Conservation (phyloP, 495 filamentous ascomycete genomes). For the Neurospora sp. region DNA sequence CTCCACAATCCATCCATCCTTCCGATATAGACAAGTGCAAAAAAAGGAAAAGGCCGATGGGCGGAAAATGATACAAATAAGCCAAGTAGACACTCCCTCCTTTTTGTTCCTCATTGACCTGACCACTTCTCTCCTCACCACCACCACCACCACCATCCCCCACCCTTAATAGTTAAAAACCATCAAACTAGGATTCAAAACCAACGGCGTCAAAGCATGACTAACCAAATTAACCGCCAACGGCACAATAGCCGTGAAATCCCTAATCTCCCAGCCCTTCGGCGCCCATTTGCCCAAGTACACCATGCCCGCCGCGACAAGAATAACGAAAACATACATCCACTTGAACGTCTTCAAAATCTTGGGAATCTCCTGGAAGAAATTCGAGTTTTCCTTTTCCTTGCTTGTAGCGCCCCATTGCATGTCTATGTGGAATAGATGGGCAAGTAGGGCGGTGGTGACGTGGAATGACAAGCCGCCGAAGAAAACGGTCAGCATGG, state of each 20-base stretch:
- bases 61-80: neutral
- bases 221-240: slow-evolving; percentile 54
- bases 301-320: slow-evolving; percentile 50
- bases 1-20: neutral
- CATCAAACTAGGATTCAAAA: slow-evolving; percentile 64
- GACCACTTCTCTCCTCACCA: neutral
- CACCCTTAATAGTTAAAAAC: slow-evolving; percentile 53
- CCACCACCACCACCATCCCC: neutral
- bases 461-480: slow-evolving; percentile 56
- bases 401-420: slow-evolving; percentile 56
- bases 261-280: slow-evolving; percentile 50
- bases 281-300: slow-evolving; percentile 53
- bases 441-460: slow-evolving; percentile 47
- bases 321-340: slow-evolving; percentile 50
- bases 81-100: neutral
- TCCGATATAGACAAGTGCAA: neutral
- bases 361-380: slow-evolving; percentile 65
- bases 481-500: slow-evolving; percentile 52
- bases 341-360: slow-evolving; percentile 62
- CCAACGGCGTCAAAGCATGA: slow-evolving; percentile 57
- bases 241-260: slow-evolving; percentile 63
- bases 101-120: neutral
- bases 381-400: slow-evolving; percentile 57
- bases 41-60: neutral
- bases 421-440: slow-evolving; percentile 58